Evolutionary conservation across 1,284 basidiomycete genomes (phyloP), one percentile per base, ranked within the genome.

Genomic region (Boletellus deceptivus): DNA sequence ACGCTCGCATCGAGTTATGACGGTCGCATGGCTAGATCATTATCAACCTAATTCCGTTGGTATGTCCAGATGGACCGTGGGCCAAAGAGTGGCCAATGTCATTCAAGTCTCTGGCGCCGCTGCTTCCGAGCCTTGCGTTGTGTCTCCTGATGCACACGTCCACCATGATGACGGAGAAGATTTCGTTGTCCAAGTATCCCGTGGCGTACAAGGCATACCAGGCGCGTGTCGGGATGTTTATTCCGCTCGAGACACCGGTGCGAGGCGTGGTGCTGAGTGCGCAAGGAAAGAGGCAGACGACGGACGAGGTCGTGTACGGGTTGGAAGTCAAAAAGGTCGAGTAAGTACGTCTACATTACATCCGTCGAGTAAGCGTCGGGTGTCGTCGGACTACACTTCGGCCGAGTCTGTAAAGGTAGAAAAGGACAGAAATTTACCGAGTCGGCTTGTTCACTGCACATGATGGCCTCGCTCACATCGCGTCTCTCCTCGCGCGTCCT

Each of bases 151-250:
- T 93, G 73, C 74, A 81, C 63, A 75, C 78, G 1, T 91, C 89
- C 22, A 92, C 92, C 1, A 56, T 68, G 25, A 89, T 88, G 67
- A 91, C 92, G 0, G 93, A 97, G 71, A 78, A 76, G 46, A 93
- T 96, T 61, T 86, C 89, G 6, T 59, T 67, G 20, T 67, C 74
- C 41, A 96, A 96, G 69, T 96, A 96, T 63, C 84, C 89, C 1
- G 67, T 68, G 6, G 78, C 75, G 4, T 96, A 95, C 70, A 62
- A 62, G 16, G 80, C 83, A 16, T 95, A 95, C 67, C 82, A 84
- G 65, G 69, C 75, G 56, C 77, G 92, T 18, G 91, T 95, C n/a
- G 86, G 82, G 22, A 91, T 92, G 84, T 94, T 95, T 65, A 68
- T 75, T 10, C 85, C 86, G 6, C 60, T 78, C 48, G 65, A 75